These are phyloP conservation scores for Hypoxylon rickii DNA, from an alignment of 495 filamentous ascomycete genomes.

Conservation along the genomic window DNA sequence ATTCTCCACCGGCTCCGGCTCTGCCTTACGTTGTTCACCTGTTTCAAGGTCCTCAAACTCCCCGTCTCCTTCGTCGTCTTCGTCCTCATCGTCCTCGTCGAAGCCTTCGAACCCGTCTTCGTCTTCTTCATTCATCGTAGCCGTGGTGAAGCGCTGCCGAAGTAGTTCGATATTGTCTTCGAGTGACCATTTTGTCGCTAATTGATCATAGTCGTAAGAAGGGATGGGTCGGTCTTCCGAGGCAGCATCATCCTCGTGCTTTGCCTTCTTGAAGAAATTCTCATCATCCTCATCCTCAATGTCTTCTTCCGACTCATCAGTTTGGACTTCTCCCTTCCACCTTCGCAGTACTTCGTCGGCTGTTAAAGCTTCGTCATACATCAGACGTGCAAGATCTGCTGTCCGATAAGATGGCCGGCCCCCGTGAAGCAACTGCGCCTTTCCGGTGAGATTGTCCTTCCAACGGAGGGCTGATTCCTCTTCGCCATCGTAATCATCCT, in stretches of 20 bases:
- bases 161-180: constrained; percentile 76
- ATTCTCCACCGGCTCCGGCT: constrained; percentile 41
- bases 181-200: constrained; percentile 85
- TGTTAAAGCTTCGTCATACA: constrained; percentile 83
- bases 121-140: constrained; percentile 60
- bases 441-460: constrained; percentile 85
- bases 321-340: constrained; percentile 80
- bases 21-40: constrained; percentile 60
- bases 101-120: constrained; percentile 48
- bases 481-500: constrained; percentile 59
- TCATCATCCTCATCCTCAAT: constrained; percentile 72
- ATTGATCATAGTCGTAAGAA: constrained; percentile 73
- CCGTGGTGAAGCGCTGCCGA: constrained; percentile 72
- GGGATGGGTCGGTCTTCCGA: constrained; percentile 79
- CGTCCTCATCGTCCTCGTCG: constrained; percentile 63
- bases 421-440: constrained; percentile 71
- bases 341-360: constrained; percentile 72
- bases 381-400: constrained; percentile 76
- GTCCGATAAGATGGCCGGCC: constrained; percentile 71
- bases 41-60: constrained; percentile 89
- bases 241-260: constrained; percentile 63
- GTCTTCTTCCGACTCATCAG: constrained; percentile 52
- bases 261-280: constrained; percentile 78
- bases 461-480: constrained; percentile 72
- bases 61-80: constrained; percentile 86